phyloP scores from a whole-genome alignment of 805 yeast species.

The Lachancea meyersii region DNA sequence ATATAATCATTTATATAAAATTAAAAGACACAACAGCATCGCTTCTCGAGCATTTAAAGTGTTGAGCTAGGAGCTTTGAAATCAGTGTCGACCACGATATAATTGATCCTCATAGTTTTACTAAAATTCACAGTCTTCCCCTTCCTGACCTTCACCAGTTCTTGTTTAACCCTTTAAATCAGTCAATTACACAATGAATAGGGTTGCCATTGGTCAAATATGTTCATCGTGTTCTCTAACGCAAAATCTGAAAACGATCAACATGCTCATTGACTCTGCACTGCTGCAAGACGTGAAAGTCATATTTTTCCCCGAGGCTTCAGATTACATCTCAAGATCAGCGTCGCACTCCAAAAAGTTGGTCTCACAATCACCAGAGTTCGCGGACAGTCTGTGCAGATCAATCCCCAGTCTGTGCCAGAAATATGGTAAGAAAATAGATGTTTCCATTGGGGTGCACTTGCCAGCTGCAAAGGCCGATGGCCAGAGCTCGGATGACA shows the following conservation, averaged over 20 bases:
- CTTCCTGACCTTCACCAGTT: too few species aligned
- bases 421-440: conserved; percentile 38
- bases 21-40: too few species aligned
- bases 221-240: conserved; percentile 61
- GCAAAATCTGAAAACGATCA: conserved; percentile 55
- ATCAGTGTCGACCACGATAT: too few species aligned
- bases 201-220: conserved; percentile 79
- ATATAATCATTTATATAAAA: too few species aligned
- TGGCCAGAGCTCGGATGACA: conserved; percentile 22
- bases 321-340: conserved; percentile 75
- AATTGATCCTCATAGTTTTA: too few species aligned
- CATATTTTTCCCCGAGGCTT: conserved; percentile 87
- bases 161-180: too few species aligned
- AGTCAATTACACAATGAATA: too few species aligned
- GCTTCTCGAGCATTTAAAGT: too few species aligned
- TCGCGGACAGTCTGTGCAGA: conserved; percentile 40
- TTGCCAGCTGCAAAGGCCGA: conserved; percentile 50
- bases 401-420: conserved; percentile 40
- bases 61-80: too few species aligned
- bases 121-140: too few species aligned
- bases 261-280: conserved; percentile 58
- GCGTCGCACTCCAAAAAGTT: conserved; percentile 58
- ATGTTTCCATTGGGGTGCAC: conserved; percentile 83
- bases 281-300: conserved; percentile 54
- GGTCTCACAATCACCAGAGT: conserved; percentile 43